Percentiles rank a stretch among this genome's conserved stretches.
phyloP scores from a whole-genome alignment of 306 rosid genomes.

The Dryas octopetala region DNA sequence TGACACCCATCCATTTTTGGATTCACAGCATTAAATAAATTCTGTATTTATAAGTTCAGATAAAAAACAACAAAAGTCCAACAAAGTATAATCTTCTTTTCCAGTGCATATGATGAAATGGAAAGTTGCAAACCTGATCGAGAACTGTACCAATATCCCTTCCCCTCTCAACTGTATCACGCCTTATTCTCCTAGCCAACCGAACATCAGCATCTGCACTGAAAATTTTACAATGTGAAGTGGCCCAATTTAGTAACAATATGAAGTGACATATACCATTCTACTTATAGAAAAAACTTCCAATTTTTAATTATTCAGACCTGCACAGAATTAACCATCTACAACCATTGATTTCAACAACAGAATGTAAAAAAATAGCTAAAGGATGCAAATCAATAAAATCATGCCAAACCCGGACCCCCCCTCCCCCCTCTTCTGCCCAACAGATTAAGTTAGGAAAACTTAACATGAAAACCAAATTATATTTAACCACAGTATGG shows the following conservation, averaged over 20 bases:
- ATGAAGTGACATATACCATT: slow-evolving; percentile 12
- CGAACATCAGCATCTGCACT: slow-evolving; percentile 99
- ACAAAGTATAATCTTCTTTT: not conserved
- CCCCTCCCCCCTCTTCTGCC: not conserved
- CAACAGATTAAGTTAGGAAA: not conserved
- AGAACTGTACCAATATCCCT: slow-evolving; percentile 90
- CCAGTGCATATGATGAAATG: slow-evolving; percentile 4
- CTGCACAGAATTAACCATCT: not conserved
- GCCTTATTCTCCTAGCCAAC: slow-evolving; percentile 94
- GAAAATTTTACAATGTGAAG: slow-evolving; percentile 74
- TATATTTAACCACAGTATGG: not conserved
- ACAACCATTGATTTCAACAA: not conserved
- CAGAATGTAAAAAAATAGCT: not conserved
- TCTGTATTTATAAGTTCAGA: not conserved
- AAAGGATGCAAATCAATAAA: not conserved
- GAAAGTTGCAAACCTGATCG: slow-evolving; percentile 72
- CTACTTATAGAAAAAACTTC: not conserved
- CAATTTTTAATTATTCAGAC: not conserved
- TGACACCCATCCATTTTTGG: not conserved
- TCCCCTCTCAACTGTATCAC: slow-evolving; percentile 80
- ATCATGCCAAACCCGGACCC: not conserved
- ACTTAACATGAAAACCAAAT: not conserved
- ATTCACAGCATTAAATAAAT: slow-evolving; percentile 15
- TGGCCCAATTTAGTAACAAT: slow-evolving; percentile 48
- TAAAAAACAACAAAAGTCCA: slow-evolving; percentile 7